These are phyloP conservation scores for Haplosporangium sp. DNA, from an alignment of 371 early-diverging fungal genomes.

Conservation along the genomic window DNA sequence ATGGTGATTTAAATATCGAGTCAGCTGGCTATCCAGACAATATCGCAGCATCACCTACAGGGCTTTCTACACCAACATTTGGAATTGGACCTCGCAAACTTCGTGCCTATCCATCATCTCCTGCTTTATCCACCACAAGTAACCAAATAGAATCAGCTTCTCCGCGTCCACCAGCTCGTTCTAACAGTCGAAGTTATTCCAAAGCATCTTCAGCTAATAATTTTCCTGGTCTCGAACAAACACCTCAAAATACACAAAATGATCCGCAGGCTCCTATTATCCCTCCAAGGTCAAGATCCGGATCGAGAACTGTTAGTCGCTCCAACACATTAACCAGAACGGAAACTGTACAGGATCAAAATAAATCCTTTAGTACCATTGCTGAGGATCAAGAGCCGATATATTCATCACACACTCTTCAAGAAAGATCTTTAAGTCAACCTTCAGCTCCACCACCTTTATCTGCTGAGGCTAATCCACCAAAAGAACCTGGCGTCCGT, in stretches of 20 bases:
- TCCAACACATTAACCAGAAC: slow-evolving; percentile 24
- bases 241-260: slow-evolving; percentile 11
- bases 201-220: slow-evolving; percentile 7
- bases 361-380: slow-evolving; percentile 23
- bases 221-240: not conserved
- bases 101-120: slow-evolving; percentile 33
- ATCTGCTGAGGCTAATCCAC: slow-evolving; percentile 19
- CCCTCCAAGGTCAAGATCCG: slow-evolving; percentile 40
- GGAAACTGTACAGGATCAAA: slow-evolving; percentile 16
- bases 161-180: slow-evolving; percentile 42
- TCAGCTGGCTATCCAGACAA: not conserved
- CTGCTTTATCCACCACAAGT: slow-evolving; percentile 11
- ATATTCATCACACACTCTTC: not conserved
- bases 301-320: slow-evolving; percentile 37
- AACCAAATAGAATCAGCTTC: slow-evolving; percentile 20
- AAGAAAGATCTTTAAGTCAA: not conserved
- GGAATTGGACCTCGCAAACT: slow-evolving; percentile 28
- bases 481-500: slow-evolving; percentile 3
- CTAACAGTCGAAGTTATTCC: slow-evolving; percentile 37
- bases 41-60: slow-evolving; percentile 16
- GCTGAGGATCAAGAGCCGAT: slow-evolving; percentile 34
- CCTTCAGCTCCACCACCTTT: slow-evolving; percentile 25
- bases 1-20: slow-evolving; percentile 14
- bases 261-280: slow-evolving; percentile 15
- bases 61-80: slow-evolving; percentile 27